Conservation (phyloP, 495 filamentous ascomycete species). For the Barbatosphaeria neglecta region DNA sequence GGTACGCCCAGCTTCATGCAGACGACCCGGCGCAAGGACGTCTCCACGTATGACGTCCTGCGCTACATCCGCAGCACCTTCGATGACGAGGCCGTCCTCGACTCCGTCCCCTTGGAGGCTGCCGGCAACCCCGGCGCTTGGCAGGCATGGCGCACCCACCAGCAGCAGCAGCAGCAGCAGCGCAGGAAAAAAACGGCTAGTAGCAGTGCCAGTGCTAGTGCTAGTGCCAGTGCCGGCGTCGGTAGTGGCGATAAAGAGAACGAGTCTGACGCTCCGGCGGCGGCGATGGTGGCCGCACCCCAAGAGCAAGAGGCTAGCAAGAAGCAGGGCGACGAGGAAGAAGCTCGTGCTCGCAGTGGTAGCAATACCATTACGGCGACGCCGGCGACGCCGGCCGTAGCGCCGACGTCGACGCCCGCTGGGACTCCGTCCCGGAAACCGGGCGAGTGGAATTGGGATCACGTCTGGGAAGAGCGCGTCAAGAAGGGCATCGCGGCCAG, state of each 20-base stretch:
- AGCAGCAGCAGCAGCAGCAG: constrained; percentile 16
- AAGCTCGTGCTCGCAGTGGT: no score
- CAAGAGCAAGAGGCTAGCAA: no score
- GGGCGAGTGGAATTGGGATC: constrained; percentile 92
- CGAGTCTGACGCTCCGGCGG: no score
- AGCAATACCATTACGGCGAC: constrained; percentile 11
- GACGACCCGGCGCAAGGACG: constrained; percentile 15
- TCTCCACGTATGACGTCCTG: constrained; percentile 51
- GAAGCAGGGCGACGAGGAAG: no score
- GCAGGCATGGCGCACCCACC: constrained; percentile 76
- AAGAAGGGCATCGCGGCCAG: constrained; percentile 65
- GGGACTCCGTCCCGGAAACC: no score
- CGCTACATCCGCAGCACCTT: constrained; percentile 74
- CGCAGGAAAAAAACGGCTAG: background rate
- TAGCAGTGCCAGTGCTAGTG: background rate
- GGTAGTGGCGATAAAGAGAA: background rate
- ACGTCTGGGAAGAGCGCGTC: constrained; percentile 80
- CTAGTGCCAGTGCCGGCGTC: background rate
- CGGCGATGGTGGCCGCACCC: no score
- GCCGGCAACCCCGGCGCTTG: constrained; percentile 82
- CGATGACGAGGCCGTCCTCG: constrained; percentile 61
- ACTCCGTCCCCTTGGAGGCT: constrained; percentile 65
- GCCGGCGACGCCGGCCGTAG: no score
- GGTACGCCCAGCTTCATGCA: constrained; percentile 1
- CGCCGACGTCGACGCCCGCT: no score